Percentiles rank a stretch among this genome's conserved stretches.
These are phyloP conservation scores for Candida namnaoensis DNA, from an alignment of 805 yeast genomes.

Conservation along the genomic window DNA sequence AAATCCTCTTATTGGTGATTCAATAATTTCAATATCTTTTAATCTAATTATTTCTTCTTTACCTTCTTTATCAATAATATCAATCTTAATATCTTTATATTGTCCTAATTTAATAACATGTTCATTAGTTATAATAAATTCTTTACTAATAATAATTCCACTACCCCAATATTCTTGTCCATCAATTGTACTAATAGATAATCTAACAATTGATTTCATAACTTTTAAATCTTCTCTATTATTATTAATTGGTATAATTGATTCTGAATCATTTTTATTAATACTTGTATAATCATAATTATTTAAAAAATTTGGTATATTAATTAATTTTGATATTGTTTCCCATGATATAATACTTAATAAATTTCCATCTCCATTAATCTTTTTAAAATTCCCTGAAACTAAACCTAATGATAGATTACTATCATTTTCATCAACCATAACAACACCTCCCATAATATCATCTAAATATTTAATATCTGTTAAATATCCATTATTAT, in stretches of 20 bases:
- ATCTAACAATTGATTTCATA: slow-evolving; percentile 12
- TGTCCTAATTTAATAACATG: slow-evolving; percentile 15
- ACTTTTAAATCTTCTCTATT: background rate
- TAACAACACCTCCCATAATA: slow-evolving; percentile 17
- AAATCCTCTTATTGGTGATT: slow-evolving; percentile 14
- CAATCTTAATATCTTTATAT: slow-evolving; percentile 3
- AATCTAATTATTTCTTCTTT: background rate
- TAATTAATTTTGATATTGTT: slow-evolving; percentile 6
- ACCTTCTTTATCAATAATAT: too few species aligned
- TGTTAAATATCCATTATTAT: slow-evolving; percentile 10
- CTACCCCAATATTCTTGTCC: slow-evolving; percentile 20
- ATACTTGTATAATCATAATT: background rate
- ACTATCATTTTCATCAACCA: background rate
- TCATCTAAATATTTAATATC: slow-evolving; percentile 18
- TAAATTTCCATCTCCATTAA: slow-evolving; percentile 21
- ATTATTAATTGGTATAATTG: background rate
- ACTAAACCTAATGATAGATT: slow-evolving; percentile 14
- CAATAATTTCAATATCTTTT: slow-evolving; percentile 6
- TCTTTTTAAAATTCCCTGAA: slow-evolving; percentile 12
- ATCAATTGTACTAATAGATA: slow-evolving; percentile 8
- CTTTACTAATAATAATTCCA: slow-evolving; percentile 12
- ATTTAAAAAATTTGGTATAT: slow-evolving; percentile 1
- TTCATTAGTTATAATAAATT: slow-evolving; percentile 14
- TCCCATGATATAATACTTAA: slow-evolving; percentile 16
- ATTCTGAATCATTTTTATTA: too few species aligned